Evolutionary conservation across 2,329 filamentous ascomycete species (phyloP).

Genomic region (Colletotrichum agaves): DNA sequence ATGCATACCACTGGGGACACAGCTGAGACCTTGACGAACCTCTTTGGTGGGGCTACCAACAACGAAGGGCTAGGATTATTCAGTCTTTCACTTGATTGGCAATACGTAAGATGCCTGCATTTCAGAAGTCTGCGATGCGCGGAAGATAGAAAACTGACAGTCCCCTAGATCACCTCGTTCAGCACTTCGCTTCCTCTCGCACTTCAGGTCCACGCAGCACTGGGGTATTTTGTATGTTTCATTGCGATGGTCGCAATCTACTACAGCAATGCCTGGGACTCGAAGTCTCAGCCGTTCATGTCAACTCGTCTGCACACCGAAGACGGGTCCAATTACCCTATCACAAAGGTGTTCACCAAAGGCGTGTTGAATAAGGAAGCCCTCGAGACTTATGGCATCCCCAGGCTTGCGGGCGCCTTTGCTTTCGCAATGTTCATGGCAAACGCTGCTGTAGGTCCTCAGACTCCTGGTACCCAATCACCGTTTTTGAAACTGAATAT

Average conservation of each 20-base stretch:
- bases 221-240: constrained; percentile 61
- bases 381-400: constrained; percentile 56
- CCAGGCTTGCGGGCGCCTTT: constrained; percentile 60
- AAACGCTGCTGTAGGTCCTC: constrained; percentile 61
- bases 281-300: constrained; percentile 63
- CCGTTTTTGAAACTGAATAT: constrained; percentile 20
- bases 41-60: constrained; percentile 63
- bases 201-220: constrained; percentile 57
- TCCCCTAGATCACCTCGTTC: constrained; percentile 59
- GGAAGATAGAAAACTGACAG: neutral
- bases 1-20: constrained; percentile 61
- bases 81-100: constrained; percentile 64
- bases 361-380: constrained; percentile 55
- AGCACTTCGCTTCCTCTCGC: constrained; percentile 63
- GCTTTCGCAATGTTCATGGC: constrained; percentile 66
- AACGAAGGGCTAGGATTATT: constrained; percentile 65
- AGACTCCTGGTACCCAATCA: neutral
- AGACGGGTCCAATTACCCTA: constrained; percentile 55
- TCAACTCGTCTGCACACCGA: constrained; percentile 57
- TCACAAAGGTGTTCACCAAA: constrained; percentile 51
- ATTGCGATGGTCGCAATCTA: constrained; percentile 62
- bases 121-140: constrained; percentile 40
- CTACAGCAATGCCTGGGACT: constrained; percentile 59
- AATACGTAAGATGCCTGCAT: constrained; percentile 54
- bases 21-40: constrained; percentile 54